Base-by-base conservation (phyloP, 2,329 filamentous ascomycete species). In the Raffaelea ambrosiae region DNA sequence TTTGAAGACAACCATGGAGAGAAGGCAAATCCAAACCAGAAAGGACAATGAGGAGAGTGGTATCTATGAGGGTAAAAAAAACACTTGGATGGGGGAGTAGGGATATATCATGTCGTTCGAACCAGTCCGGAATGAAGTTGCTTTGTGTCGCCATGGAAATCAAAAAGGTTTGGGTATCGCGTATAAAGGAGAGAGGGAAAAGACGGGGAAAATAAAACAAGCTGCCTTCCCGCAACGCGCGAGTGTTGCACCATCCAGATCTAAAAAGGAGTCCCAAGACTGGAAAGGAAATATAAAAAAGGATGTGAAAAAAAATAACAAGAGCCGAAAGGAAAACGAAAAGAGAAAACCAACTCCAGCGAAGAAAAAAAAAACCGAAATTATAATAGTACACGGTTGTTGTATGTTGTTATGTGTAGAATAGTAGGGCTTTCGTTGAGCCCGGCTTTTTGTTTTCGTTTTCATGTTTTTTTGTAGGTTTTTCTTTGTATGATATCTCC, bases 381-480 rank as follows among this genome's bases (percentile, higher is more conserved):
- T 31, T 29, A 46, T 52, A 42, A 43, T 52, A 47, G 48, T 49
- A 49, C 48, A 49, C 8, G 22, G 40, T 29, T 40, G 31, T 14
- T 39, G 18, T 14, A 8, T 13, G 16, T 31, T 19, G 43, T 23
- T 29, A 22, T 39, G 31, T 44, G 19, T 11, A 16, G 43, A 41
- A 13, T 21, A 46, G 22, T 46, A 31, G 13, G 35, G 35, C 7
- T 29, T n/a, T n/a, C n/a, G n/a, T n/a, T n/a, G n/a, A n/a, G n/a
- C n/a, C n/a, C n/a, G n/a, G n/a, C 7, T 38, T 16, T 14, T 44
- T 43, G 31, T 43, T 43, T 43, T 50, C 36, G 46, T 42, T 33
- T 39, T 38, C 43, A 31, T 31, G 26, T 44, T 33, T 44, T 44
- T 44, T 33, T 44, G 16, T 16, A 20, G 26, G 16, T 5, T 35